Evolutionary conservation across 164 flowering plant species (phyloP), one percentile per base, ranked within the genome.

Genomic region (Vitis labrusca): DNA sequence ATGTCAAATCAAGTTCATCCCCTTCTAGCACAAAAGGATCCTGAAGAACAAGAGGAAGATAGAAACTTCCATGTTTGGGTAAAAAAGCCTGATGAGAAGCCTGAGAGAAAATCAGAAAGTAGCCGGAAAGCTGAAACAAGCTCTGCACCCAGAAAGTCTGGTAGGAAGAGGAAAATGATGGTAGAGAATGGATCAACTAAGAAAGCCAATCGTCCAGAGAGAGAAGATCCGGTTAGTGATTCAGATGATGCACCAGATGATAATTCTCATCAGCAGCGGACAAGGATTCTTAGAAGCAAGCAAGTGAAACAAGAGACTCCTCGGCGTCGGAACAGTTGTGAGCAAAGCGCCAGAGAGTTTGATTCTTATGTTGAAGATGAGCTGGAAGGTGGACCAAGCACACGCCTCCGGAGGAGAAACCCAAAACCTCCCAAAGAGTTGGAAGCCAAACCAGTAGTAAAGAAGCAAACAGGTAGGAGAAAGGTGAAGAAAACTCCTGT

Each of bases 1-100:
- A 95, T 89, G 97, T 87, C 94, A 9, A 88, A 85, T 82, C 98
- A 96, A 76, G 98, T 91, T 65, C 98, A 93, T 69, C 97, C 93
- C 8, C 80, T 85, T 73, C 79, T 96, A 15, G 79, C 67, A 23
- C 79, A 84, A 15, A 76, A 74, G 71, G 91, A 89, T 59, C 61
- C 61, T 10, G 75, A 82, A 65, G 84, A 78, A 59, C 77, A 72
- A 55, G 87, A 79, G 47, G 69, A 74, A 30, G 74, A 65, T 16
- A 74, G 61, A 47, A 73, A 48, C 73, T 69, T 73, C 65, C 68
- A 19, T 60, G 59, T 67, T 67, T 69, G 70, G 65, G 23, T 65
- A 58, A 66, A 68, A 58, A 66, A 68, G 52, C 68, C 72, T 58
- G 84, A 80, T 72, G 79, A 79, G 64, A 88, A 78, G 70, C 65